Base-by-base conservation (phyloP, 139 green algal species). In the Nannochloris sp. region DNA sequence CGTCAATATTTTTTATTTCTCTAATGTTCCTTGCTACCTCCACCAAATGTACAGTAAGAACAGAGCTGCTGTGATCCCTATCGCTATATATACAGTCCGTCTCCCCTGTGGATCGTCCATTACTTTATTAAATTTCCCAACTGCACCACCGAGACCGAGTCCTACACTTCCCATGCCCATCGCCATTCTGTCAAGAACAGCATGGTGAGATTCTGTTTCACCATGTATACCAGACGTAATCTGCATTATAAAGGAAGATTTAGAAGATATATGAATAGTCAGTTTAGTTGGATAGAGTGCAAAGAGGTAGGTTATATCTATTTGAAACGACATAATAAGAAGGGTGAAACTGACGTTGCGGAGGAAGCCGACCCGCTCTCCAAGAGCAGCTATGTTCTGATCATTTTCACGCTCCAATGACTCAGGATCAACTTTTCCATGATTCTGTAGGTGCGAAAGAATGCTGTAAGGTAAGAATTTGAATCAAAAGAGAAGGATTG, bases 331-430 rank as follows among this genome's bases (percentile, higher is more conserved):
- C 14, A 12, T 47, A 25, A 19, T 46, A 36, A 34, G 19, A n/a
- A 44, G 27, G 2, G 53, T 34, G 35, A 45, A 30, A 3, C 61
- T 32, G 56, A 87, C 79, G 60, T 75, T 58, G 3, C 81, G 83
- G 29, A 90, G 54, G 19, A 87, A 44, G 1, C 75, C 77, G 3
- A 86, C 78, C 0, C 78, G 61, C 33, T 92, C 85, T 10, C 77
- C 70, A 12, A 92, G 65, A 4, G 73, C 57, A 37, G 84, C 84
- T 27, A 92, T 64, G 29, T 72, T 75, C 1, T 59, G 51, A 38
- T 92, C 84, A 61, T 92, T 92, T 24, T 89, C 80, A 13, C 60
- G 54, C 48, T 92, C 85, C 19, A 92, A 35, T 0, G 83, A 81
- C 61, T 92, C 85, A 4, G 78, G 60, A 59, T 92, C 85, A 30